Base-by-base conservation (phyloP, 2,329 filamentous ascomycete species). In the Lasiodiplodia sp. region DNA sequence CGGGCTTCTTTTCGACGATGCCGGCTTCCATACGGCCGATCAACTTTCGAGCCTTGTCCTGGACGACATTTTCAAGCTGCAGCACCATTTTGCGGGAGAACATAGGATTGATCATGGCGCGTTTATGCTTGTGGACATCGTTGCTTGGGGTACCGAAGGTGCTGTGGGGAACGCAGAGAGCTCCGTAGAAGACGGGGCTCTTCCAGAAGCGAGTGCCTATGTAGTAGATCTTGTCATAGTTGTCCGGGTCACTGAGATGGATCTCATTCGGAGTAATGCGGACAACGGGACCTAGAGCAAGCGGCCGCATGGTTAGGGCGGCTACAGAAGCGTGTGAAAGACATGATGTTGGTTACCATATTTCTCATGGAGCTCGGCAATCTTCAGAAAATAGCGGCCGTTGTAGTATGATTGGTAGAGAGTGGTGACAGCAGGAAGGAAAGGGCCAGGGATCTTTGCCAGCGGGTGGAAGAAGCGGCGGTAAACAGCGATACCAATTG, bases 1-100 rank as follows among this genome's bases (percentile, higher is more conserved):
- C 72, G 18, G 69, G 65, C n/a, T 67, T 69, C 34, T 38, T 49
- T n/a, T 55, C 23, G 6, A 70, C 55, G 58, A 72, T 49, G 12
- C 64, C 67, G 6, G 31, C 63, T 0, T 68, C 52, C 18, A 75
- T 69, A 21, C 58, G 70, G 2, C 57, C 34, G 23, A 53, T 51
- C 2, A 78, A 70, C 51, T 74, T 75, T 7, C 67, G 52, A 2
- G 73, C 73, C 25, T 72, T 75, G 16, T 69, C 55, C 53, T 76
- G 73, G 14, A 78, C 71, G 23, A 69, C 68, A 23, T 28, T 53
- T 14, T 71, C 57, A n/a, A 77, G 70, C 1, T 73, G 71, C 2
- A 77, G 71, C 18, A 77, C 73, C 12, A 69, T 72, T 16, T 71
- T 66, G 18, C 73, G 70, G 6, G 77, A 78, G 70, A 78, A 79